Conservation (phyloP, 73 alveolate genomes). For the Tetrahymena borealis region DNA sequence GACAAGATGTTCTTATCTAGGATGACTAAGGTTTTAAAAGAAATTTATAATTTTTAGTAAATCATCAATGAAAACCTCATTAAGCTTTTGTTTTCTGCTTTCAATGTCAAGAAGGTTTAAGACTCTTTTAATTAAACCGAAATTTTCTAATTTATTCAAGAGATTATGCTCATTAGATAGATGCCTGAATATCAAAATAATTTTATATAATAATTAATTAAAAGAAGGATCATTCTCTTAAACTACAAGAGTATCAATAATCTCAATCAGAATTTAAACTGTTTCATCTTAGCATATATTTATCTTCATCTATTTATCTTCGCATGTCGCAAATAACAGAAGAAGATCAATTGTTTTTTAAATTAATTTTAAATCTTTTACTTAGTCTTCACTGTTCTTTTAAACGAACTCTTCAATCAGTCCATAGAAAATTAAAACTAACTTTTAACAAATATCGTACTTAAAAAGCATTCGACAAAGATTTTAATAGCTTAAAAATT, state of each 20-base stretch:
- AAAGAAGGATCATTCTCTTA: background rate
- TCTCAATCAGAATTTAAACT: constrained; percentile 9
- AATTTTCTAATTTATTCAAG: constrained; percentile 18
- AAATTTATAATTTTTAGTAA: background rate
- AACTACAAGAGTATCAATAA: background rate
- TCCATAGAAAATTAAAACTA: constrained; percentile 10
- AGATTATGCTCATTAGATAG: constrained; percentile 29
- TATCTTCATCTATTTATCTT: constrained; percentile 23
- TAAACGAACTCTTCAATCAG: background rate
- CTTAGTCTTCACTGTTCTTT: background rate
- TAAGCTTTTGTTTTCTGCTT: background rate
- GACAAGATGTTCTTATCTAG: background rate
- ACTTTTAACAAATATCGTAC: constrained; percentile 11
- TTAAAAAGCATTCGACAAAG: constrained; percentile 13
- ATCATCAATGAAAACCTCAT: background rate
- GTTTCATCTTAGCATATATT: constrained; percentile 27
- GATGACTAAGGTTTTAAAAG: background rate
- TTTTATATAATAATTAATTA: constrained; percentile 10
- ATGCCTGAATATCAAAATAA: constrained; percentile 24
- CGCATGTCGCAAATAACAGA: constrained; percentile 28
- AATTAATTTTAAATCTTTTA: constrained; percentile 19
- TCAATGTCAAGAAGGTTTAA: background rate
- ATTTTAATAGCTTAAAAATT: constrained; percentile 18
- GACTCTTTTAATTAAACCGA: constrained; percentile 26
- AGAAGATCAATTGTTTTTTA: constrained; percentile 7